Evolutionary conservation across 1,284 basidiomycete genomes (phyloP), one percentile per base, ranked within the genome.

Genomic region (Amylostereum areolatum): DNA sequence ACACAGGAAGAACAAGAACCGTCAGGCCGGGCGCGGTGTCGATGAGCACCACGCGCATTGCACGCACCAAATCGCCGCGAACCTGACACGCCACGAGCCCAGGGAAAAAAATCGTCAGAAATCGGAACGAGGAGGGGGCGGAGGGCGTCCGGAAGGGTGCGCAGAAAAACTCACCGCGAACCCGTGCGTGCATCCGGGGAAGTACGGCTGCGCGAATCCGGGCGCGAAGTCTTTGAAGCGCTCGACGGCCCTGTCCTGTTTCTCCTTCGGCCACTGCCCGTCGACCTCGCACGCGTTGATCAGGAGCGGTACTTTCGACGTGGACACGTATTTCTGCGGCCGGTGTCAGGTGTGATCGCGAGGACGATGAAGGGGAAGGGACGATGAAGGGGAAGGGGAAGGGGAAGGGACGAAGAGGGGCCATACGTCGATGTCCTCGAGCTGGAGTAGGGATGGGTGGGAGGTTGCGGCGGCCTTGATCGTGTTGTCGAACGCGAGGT

Each of bases 201-300:
- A 39, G 37, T 39, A 39, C 27, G 37, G 37, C 12, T 39, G 37
- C 6, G n/a, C 27, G 12, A 6, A 39, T 6, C n/a, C n/a, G 6
- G 12, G n/a, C 37, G 37, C 5, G 12, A 5, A 5, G 12, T 39
- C 27, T 25, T 39, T 39, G 37, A 39, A 39, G 6, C n/a, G n/a
- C 37, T 39, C 37, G 6, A 39, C 6, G n/a, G 37, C 37, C 37
- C 12, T 39, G 37, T 39, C 12, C 5, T n/a, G 37, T 5, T 6
- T 6, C 12, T 39, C 37, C 12, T 39, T n/a, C 5, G 6, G 6
- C n/a, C n/a, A 39, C 5, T n/a, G 37, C 12, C 5, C 12, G 37
- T 39, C 37, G 37, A 39, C 37, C 37, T 39, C 37, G 37, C 37
- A 39, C n/a, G n/a, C 27, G 37, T 39, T 39, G 37, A 39, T 39